Conservation (phyloP, 257 asterid species). For the Solanum stenotomum region DNA sequence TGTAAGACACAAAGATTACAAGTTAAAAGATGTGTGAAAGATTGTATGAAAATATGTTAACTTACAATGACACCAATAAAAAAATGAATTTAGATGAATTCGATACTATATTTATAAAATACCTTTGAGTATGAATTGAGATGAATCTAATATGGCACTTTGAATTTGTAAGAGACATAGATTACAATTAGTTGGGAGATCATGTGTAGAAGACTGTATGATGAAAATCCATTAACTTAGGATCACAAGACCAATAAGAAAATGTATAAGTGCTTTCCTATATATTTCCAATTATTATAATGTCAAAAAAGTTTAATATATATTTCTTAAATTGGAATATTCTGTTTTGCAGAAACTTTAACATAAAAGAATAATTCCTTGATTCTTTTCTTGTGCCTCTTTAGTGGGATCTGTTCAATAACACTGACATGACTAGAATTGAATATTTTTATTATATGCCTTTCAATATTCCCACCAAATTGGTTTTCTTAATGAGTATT, state of each 20-base stretch:
- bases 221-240: background rate
- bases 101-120: no score
- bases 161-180: background rate
- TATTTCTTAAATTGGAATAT: conserved; percentile 20
- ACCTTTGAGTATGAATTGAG: background rate
- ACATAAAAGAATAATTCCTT: conserved; percentile 10
- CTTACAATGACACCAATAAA: background rate
- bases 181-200: background rate
- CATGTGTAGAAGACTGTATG: background rate
- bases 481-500: background rate
- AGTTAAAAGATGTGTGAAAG: background rate
- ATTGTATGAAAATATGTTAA: background rate
- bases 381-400: conserved; percentile 2
- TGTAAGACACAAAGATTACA: background rate
- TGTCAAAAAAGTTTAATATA: background rate
- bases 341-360: conserved; percentile 10
- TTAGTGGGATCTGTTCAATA: conserved; percentile 17
- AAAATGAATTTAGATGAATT: background rate
- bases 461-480: conserved; percentile 1
- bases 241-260: conserved; percentile 5
- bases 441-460: background rate
- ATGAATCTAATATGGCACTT: no score
- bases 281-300: background rate
- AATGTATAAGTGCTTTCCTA: conserved; percentile 6
- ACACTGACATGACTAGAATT: background rate